Evolutionary conservation across 1,284 basidiomycete species (phyloP).

Genomic region (Ganoderma leucocontextum): DNA sequence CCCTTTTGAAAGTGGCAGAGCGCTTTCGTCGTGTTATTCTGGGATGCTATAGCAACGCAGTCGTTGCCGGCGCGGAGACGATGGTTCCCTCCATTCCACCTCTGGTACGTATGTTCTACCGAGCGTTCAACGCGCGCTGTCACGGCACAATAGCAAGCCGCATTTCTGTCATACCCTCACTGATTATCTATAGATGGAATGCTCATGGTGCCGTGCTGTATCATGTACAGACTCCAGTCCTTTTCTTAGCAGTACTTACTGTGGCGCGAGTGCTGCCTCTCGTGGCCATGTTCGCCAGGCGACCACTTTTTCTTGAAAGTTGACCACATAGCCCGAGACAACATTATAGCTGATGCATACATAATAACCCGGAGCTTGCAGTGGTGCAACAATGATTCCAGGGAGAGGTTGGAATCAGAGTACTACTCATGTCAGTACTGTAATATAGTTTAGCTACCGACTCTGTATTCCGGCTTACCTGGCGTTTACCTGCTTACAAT

Average conservation of each 20-base stretch:
- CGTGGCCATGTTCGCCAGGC: neutral
- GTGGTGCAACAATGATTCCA: no score
- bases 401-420: no score
- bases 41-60: constrained; percentile 1
- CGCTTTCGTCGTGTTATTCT: neutral
- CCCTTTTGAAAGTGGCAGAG: neutral
- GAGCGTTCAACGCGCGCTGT: neutral
- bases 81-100: neutral
- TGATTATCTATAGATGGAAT: neutral
- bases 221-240: neutral
- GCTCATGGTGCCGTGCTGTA: neutral
- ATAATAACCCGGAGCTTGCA: no score
- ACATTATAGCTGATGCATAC: no score
- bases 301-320: no score
- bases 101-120: neutral
- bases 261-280: neutral
- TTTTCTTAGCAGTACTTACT: neutral
- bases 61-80: neutral
- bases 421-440: no score
- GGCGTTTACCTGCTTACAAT: no score
- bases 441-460: no score
- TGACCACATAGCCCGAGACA: no score
- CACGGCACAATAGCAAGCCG: constrained; percentile 1
- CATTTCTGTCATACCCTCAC: neutral
- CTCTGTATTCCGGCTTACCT: no score